Conservation (phyloP, 352 stramenopile species). For the Phytopythium oedochilum region DNA sequence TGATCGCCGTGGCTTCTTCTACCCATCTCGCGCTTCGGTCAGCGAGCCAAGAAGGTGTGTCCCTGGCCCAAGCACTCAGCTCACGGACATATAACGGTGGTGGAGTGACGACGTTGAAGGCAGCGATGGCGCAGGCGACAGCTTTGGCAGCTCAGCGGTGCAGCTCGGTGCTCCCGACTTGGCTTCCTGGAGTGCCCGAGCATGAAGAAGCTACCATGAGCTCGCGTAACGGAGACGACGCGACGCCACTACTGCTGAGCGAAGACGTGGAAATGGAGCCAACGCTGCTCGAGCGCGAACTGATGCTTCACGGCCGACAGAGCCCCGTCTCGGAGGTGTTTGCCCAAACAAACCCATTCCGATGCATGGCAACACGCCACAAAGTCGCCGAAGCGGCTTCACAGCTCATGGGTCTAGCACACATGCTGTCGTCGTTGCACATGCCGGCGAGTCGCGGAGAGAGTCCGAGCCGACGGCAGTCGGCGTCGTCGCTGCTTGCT, state of each 20-base stretch:
- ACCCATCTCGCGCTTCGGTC: constrained; percentile 22
- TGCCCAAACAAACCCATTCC: constrained; percentile 32
- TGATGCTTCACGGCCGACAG: constrained; percentile 23
- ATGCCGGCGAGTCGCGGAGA: background rate
- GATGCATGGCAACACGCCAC: constrained; percentile 28
- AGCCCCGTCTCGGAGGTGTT: constrained; percentile 15
- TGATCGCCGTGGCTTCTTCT: constrained; percentile 36
- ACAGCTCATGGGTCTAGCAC: constrained; percentile 40
- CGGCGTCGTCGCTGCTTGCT: constrained; percentile 4
- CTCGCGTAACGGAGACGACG: constrained; percentile 41
- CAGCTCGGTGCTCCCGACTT: constrained; percentile 46
- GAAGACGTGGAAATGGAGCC: constrained; percentile 52
- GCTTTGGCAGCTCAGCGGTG: constrained; percentile 31
- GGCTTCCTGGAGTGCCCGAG: constrained; percentile 48
- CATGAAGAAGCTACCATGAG: constrained; percentile 61
- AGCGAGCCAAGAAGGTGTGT: background rate
- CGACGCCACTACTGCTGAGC: constrained; percentile 39
- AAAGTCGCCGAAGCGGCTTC: constrained; percentile 28
- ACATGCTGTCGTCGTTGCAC: constrained; percentile 11
- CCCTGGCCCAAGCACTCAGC: background rate
- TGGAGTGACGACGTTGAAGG: background rate
- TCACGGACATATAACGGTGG: background rate
- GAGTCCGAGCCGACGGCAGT: background rate
- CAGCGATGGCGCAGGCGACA: background rate
- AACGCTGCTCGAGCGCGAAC: constrained; percentile 56